Base-by-base conservation (phyloP, 2,329 filamentous ascomycete species). In the Curvularia verruculosa region DNA sequence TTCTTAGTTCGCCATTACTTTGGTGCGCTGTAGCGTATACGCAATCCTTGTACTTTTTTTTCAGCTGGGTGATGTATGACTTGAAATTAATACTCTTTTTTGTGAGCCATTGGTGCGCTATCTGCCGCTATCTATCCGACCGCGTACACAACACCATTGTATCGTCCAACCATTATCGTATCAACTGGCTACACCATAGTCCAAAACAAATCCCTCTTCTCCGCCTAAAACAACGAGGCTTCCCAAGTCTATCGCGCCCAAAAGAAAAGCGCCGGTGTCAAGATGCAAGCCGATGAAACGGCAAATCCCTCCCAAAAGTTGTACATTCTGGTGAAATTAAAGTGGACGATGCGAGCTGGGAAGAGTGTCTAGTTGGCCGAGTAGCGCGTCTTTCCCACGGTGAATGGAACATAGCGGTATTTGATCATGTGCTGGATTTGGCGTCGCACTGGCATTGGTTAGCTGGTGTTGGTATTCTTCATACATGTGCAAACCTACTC, bases 391-490 rank as follows among this genome's bases (percentile, higher is more conserved):
- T 97, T 97, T 78, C 93, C 93, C 65, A 96, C 87, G 39, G 91
- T 89, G 81, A 97, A 96, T 39, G 93, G 92, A 28, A 96, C 92
- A 76, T 96, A 99, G 80, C 94, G 91, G 83, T 98, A 99, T 83
- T 98, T 99, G 85, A 99, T 94, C 95, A 99, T 99, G 82, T 98
- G 95, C 82, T 99, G 95, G 70, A 99, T 99, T 82, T 99, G 95
- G 83, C 95, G 91, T 79, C 95, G 88, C 95, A 99, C 92, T 96
- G 69, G n/a, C 21, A 24, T 60, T 49, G 45, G 26, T 62, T 50
- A 61, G 59, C 24, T 3, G 13, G 7, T 31, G 26, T 40, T 0
- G 12, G 23, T 28, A 5, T 8, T 19, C 10, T 10, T 2, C 13
- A 26, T 19, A 6, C 9, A 13, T 12, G 5, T 21, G 3, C 44